These are phyloP conservation scores for Calonectria leucothoes DNA, from an alignment of 2,329 filamentous ascomycete genomes.

Conservation along the genomic window DNA sequence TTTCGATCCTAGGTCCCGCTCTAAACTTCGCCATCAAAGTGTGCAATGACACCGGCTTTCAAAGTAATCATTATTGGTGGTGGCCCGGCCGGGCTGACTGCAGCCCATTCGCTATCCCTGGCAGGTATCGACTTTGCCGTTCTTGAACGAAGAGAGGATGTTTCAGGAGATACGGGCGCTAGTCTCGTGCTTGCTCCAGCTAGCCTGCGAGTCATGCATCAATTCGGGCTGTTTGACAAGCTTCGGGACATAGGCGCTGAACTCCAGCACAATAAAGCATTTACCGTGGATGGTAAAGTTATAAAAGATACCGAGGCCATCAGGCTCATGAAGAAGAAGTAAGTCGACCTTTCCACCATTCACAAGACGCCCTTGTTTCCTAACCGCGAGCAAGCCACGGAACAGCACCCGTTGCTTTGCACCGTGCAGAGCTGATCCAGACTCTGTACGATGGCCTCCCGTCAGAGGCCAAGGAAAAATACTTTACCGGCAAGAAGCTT, in stretches of 20 bases:
- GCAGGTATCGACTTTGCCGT: background rate
- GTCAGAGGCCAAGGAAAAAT: background rate
- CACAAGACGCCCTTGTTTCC: background rate
- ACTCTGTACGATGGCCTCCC: slow-evolving; percentile 26
- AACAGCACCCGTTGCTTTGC: slow-evolving; percentile 30
- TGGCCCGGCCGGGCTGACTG: background rate
- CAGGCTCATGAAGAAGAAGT: background rate
- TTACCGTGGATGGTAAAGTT: background rate
- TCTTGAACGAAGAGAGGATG: background rate
- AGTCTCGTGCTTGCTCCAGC: background rate
- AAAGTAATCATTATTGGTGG: background rate
- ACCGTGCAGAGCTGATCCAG: slow-evolving; percentile 28
- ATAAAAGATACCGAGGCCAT: background rate
- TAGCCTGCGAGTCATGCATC: background rate
- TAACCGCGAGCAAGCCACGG: slow-evolving; percentile 24
- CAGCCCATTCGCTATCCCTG: background rate
- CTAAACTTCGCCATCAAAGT: background rate
- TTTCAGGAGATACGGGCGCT: background rate
- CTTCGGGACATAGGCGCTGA: background rate
- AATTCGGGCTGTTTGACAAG: background rate
- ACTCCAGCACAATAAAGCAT: background rate
- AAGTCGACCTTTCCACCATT: background rate
- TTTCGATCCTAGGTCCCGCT: background rate
- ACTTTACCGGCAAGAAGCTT: slow-evolving; percentile 27
- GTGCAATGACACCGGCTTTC: background rate